phyloP scores from a whole-genome alignment of 164 flowering plant genomes.

The Vitis rupestris region DNA sequence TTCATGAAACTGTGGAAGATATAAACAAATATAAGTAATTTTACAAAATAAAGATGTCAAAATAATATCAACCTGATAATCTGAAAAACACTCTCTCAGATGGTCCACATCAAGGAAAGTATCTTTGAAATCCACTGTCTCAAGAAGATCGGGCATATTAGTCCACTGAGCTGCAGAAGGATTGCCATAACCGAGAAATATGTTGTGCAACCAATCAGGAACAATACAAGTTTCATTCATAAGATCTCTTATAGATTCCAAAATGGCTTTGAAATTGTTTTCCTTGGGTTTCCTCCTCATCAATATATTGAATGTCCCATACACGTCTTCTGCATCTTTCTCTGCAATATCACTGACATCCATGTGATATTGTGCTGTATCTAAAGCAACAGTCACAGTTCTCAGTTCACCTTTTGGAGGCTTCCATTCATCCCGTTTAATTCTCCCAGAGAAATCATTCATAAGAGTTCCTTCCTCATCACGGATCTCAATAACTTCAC shows the following conservation, averaged over 20 bases:
- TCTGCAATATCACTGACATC: conserved; percentile 89
- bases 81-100: conserved; percentile 65
- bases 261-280: conserved; percentile 96
- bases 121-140: conserved; percentile 87
- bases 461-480: conserved; percentile 96
- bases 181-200: conserved; percentile 95
- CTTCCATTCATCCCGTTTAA: conserved; percentile 97
- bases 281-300: conserved; percentile 99
- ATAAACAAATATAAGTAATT: not conserved
- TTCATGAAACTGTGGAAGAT: not conserved
- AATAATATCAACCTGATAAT: conserved; percentile 58
- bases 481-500: conserved; percentile 92
- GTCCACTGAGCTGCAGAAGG: conserved; percentile 99
- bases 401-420: conserved; percentile 98
- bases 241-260: conserved; percentile 96
- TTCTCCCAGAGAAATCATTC: conserved; percentile 97
- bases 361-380: conserved; percentile 98
- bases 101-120: conserved; percentile 88
- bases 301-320: conserved; percentile 82
- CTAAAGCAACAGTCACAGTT: conserved; percentile 88
- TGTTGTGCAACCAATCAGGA: conserved; percentile 94
- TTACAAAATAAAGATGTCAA: conserved; percentile 4
- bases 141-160: conserved; percentile 89
- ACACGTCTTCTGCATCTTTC: conserved; percentile 84
- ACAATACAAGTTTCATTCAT: conserved; percentile 99